These are phyloP conservation scores for Chlorella ohadii DNA, from an alignment of 139 green algal genomes.

Conservation along the genomic window DNA sequence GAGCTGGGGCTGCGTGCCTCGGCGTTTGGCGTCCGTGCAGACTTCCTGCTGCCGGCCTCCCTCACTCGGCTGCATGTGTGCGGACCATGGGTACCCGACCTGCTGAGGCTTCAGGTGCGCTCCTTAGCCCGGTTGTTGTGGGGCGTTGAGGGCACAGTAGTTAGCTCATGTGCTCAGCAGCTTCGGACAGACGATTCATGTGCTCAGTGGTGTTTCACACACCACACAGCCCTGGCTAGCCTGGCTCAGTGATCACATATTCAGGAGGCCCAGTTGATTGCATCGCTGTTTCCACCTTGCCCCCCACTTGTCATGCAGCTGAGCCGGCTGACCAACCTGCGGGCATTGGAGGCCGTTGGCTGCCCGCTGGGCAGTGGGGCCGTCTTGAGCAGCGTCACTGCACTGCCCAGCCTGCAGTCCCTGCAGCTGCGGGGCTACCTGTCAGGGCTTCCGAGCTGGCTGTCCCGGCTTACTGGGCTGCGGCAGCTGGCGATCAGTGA, in stretches of 20 bases:
- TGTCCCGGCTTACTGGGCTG: background rate
- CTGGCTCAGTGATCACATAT: too few species aligned
- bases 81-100: background rate
- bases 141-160: too few species aligned
- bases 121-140: too few species aligned
- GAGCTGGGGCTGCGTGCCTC: background rate
- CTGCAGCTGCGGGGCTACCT: background rate
- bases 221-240: too few species aligned
- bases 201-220: too few species aligned
- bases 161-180: too few species aligned
- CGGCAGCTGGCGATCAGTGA: background rate
- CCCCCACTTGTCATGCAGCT: constrained; percentile 4
- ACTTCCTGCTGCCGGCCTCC: background rate
- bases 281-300: background rate
- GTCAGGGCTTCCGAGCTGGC: background rate
- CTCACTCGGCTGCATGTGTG: background rate
- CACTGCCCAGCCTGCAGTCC: background rate
- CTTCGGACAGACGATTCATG: too few species aligned
- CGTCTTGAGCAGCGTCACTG: background rate
- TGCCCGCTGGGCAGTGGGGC: background rate
- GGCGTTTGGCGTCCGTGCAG: background rate
- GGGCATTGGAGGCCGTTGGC: background rate
- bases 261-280: too few species aligned
- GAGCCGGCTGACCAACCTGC: background rate
- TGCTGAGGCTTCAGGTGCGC: background rate